These are phyloP conservation scores for Haberlea rhodopensis DNA, from an alignment of 257 asterid species.

Conservation along the genomic window DNA sequence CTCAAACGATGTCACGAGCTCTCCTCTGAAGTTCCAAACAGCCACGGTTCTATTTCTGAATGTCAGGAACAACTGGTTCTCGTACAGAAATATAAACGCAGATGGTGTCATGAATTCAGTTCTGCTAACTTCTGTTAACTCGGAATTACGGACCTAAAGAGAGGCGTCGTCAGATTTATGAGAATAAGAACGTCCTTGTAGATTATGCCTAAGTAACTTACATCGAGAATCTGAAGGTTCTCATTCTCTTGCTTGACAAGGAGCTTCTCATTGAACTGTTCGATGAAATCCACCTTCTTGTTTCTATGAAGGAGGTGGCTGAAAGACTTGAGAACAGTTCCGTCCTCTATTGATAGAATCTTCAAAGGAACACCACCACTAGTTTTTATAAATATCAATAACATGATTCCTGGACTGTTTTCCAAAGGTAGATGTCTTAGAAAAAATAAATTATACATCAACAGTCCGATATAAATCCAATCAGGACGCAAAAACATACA, in stretches of 20 bases:
- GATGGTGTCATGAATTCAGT: constrained; percentile 99
- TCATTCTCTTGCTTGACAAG: constrained; percentile 98
- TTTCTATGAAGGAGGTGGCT: constrained; percentile 86
- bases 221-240: constrained; percentile 96
- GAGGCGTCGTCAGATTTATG: constrained; percentile 28
- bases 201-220: constrained; percentile 34
- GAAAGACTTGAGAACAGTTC: constrained; percentile 89
- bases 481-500: constrained; percentile 11
- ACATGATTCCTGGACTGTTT: constrained; percentile 94
- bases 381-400: constrained; percentile 68
- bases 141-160: constrained; percentile 81
- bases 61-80: constrained; percentile 91
- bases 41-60: constrained; percentile 95
- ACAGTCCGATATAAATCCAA: background rate
- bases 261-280: constrained; percentile 96
- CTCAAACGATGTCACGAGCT: constrained; percentile 95
- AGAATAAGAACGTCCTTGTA: background rate
- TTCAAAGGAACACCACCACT: constrained; percentile 80
- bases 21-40: constrained; percentile 99
- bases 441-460: background rate
- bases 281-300: constrained; percentile 96
- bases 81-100: constrained; percentile 93
- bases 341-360: constrained; percentile 95
- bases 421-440: constrained; percentile 11
- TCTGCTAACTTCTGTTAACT: constrained; percentile 89